A percentile compares a stretch with the other conserved stretches of the same genome.
These are phyloP conservation scores for Aristolochia fimbriata DNA, from an alignment of 164 flowering plant species.

Conservation along the genomic window DNA sequence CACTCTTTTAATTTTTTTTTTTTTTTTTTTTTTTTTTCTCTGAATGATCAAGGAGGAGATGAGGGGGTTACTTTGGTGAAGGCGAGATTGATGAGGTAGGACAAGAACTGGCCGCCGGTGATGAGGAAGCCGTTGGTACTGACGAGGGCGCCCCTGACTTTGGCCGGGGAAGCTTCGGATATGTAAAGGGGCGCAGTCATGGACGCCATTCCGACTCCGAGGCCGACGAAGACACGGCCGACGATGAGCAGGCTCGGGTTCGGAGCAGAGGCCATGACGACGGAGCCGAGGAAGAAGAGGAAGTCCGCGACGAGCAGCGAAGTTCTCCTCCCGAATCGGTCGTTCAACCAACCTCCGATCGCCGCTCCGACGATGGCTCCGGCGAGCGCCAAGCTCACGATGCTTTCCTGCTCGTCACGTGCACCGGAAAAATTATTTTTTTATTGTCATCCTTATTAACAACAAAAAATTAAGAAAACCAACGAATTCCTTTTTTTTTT, in stretches of 20 bases:
- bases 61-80: conserved; percentile 41
- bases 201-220: conserved; percentile 69
- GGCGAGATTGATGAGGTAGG: conserved; percentile 62
- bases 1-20: too few relatives aligned
- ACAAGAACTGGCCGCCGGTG: conserved; percentile 70
- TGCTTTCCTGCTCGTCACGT: conserved; percentile 30
- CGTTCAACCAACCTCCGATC: conserved; percentile 53
- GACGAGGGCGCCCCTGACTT: conserved; percentile 55
- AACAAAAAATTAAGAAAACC: too few relatives aligned
- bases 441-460: too few relatives aligned
- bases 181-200: conserved; percentile 64
- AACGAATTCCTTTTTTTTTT: too few relatives aligned
- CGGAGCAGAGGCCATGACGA: conserved; percentile 50
- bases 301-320: conserved; percentile 42
- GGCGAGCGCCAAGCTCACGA: conserved; percentile 62
- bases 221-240: conserved; percentile 48
- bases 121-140: conserved; percentile 61
- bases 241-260: conserved; percentile 34
- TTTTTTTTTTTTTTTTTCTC: too few relatives aligned
- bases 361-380: conserved; percentile 71
- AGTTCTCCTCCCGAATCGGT: conserved; percentile 31
- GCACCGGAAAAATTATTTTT: too few relatives aligned
- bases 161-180: conserved; percentile 58
- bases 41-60: too few relatives aligned
- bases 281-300: conserved; percentile 52